A percentile compares a stretch with the other conserved stretches of the same genome.
phyloP scores from a whole-genome alignment of 306 rosid species.

The Adenanthera pavonina region DNA sequence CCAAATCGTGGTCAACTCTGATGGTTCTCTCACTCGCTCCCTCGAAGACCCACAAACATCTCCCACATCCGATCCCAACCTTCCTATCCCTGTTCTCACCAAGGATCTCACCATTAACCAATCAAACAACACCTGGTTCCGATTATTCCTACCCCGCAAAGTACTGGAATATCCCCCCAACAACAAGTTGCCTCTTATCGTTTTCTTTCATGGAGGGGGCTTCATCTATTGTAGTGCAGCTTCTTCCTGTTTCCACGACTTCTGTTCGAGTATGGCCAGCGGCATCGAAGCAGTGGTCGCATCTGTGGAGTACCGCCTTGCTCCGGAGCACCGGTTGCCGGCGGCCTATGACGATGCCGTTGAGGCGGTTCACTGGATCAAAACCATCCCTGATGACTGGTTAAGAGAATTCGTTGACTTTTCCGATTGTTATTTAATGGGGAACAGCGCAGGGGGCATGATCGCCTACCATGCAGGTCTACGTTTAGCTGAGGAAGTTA shows the following conservation, averaged over 20 bases:
- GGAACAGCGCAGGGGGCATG: constrained; percentile 57
- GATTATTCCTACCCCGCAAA: constrained; percentile 53
- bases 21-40: constrained; percentile 44
- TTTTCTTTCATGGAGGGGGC: constrained; percentile 62
- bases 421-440: constrained; percentile 50
- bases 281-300: constrained; percentile 40
- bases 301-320: constrained; percentile 54
- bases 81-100: constrained; percentile 37
- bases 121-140: constrained; percentile 50
- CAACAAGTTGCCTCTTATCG: constrained; percentile 42
- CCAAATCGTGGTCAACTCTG: constrained; percentile 41
- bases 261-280: constrained; percentile 49
- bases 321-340: constrained; percentile 47
- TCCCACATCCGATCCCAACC: constrained; percentile 42
- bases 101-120: constrained; percentile 57
- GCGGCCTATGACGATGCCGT: constrained; percentile 62
- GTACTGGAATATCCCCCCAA: constrained; percentile 23
- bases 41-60: constrained; percentile 37
- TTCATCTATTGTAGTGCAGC: constrained; percentile 50
- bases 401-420: constrained; percentile 45
- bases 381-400: constrained; percentile 51
- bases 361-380: constrained; percentile 64
- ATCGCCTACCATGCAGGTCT: constrained; percentile 59
- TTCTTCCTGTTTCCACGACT: constrained; percentile 25
- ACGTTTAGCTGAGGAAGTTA: constrained; percentile 21